phyloP scores from a whole-genome alignment of 495 filamentous ascomycete species.

The Mytilinidion resinicola region DNA sequence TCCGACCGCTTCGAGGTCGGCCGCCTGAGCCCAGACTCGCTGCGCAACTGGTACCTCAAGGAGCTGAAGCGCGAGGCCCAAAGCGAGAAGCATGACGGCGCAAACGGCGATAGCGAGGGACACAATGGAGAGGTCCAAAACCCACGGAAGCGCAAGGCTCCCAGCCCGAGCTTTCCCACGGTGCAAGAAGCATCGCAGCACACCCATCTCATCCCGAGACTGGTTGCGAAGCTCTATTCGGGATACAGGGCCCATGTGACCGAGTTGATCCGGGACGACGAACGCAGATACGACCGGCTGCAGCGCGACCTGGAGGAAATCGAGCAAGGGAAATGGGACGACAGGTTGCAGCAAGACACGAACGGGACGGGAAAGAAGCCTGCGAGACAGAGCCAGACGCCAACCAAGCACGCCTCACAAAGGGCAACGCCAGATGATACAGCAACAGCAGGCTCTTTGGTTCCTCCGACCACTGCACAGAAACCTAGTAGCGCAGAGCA shows the following conservation, averaged over 20 bases:
- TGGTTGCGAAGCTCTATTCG: conserved; percentile 67
- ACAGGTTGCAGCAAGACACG: conserved; percentile 14
- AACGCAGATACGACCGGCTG: conserved; percentile 58
- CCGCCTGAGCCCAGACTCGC: conserved; percentile 68
- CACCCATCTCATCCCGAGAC: conserved; percentile 55
- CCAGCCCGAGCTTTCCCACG: conserved; percentile 56
- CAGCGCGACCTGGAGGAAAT: conserved; percentile 62
- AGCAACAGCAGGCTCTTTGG: not conserved
- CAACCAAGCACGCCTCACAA: conserved; percentile 8
- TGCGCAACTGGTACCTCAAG: conserved; percentile 69
- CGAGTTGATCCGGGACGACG: conserved; percentile 65
- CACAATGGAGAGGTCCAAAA: conserved; percentile 32
- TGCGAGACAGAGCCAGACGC: conserved; percentile 20
- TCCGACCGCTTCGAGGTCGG: conserved; percentile 61
- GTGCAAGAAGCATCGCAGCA: conserved; percentile 59
- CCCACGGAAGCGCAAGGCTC: conserved; percentile 67
- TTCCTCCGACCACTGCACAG: not conserved
- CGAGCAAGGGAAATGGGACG: conserved; percentile 52
- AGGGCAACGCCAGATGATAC: not conserved
- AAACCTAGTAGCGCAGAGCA: not conserved
- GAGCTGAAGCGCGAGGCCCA: conserved; percentile 68
- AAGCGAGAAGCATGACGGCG: conserved; percentile 21
- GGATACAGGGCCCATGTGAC: conserved; percentile 64
- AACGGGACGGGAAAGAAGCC: conserved; percentile 16
- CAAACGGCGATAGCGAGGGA: conserved; percentile 6